phyloP scores from a whole-genome alignment of 2,329 filamentous ascomycete species.

The Penicillium crustosum region DNA sequence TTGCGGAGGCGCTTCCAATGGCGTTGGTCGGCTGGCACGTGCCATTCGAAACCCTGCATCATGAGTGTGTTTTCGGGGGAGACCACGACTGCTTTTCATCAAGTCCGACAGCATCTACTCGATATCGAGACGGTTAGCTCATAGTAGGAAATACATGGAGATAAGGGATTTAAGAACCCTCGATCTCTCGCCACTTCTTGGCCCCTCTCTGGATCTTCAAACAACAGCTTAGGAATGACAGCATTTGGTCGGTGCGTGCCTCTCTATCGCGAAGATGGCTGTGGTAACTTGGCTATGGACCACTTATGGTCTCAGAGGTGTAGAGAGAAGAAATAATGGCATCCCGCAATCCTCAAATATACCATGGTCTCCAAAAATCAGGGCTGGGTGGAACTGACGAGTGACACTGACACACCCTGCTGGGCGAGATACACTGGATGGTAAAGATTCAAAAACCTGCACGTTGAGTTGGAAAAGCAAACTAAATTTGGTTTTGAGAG shows the following conservation, averaged over 20 bases:
- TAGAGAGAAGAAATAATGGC: background rate
- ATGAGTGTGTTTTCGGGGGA: constrained; percentile 49
- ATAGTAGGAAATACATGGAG: background rate
- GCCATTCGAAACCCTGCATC: constrained; percentile 73
- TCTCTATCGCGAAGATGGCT: background rate
- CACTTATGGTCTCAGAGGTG: background rate
- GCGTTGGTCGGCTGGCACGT: constrained; percentile 59
- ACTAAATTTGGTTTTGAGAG: background rate
- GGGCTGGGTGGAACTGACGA: background rate
- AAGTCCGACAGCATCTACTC: constrained; percentile 24
- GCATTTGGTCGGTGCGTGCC: constrained; percentile 9
- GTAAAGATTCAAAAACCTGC: background rate
- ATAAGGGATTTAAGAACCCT: constrained; percentile 1
- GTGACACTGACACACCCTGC: background rate
- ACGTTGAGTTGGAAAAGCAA: background rate
- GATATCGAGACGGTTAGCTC: background rate
- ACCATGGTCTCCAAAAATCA: background rate
- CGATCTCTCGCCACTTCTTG: constrained; percentile 14
- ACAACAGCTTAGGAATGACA: constrained; percentile 14
- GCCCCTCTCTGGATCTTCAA: constrained; percentile 8
- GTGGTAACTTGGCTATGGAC: background rate
- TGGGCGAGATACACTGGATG: background rate
- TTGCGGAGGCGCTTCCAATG: constrained; percentile 62
- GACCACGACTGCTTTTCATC: constrained; percentile 30
- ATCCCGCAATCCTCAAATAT: background rate